These are phyloP conservation scores for Lunasporangiospora selenospora DNA, from an alignment of 192 early-diverging fungal species.

Conservation along the genomic window DNA sequence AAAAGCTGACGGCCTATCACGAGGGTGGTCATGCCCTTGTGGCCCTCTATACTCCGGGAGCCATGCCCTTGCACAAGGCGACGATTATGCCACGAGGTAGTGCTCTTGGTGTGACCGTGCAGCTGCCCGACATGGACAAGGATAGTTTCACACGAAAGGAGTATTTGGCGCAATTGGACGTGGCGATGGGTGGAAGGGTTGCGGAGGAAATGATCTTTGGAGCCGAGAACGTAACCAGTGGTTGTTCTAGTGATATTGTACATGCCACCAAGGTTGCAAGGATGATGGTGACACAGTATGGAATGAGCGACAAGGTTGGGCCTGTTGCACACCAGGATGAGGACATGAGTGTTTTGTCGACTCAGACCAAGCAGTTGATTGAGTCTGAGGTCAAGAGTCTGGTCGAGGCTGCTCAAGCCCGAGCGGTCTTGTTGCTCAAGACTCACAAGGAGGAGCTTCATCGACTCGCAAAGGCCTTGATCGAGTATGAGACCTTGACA, in stretches of 20 bases:
- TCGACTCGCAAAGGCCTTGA: conserved; percentile 87
- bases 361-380: conserved; percentile 80
- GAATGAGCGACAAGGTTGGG: conserved; percentile 96
- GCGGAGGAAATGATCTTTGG: conserved; percentile 99
- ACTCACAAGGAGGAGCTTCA: conserved; percentile 88
- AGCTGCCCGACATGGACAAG: conserved; percentile 93
- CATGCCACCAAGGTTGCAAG: conserved; percentile 90
- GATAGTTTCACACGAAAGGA: conserved; percentile 81
- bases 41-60: conserved; percentile 93
- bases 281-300: conserved; percentile 89
- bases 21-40: conserved; percentile 98
- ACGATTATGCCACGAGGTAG: conserved; percentile 97
- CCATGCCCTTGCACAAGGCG: conserved; percentile 97
- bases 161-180: conserved; percentile 88
- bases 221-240: conserved; percentile 90
- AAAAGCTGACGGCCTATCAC: conserved; percentile 94
- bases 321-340: conserved; percentile 79
- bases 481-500: conserved; percentile 94
- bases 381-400: conserved; percentile 86
- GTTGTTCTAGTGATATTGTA: conserved; percentile 90
- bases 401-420: conserved; percentile 73
- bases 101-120: conserved; percentile 86
- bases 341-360: conserved; percentile 73
- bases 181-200: conserved; percentile 98
- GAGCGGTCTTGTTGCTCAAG: conserved; percentile 77